These are phyloP conservation scores for Rosa lucieae DNA, from an alignment of 306 rosid species.

Conservation along the genomic window DNA sequence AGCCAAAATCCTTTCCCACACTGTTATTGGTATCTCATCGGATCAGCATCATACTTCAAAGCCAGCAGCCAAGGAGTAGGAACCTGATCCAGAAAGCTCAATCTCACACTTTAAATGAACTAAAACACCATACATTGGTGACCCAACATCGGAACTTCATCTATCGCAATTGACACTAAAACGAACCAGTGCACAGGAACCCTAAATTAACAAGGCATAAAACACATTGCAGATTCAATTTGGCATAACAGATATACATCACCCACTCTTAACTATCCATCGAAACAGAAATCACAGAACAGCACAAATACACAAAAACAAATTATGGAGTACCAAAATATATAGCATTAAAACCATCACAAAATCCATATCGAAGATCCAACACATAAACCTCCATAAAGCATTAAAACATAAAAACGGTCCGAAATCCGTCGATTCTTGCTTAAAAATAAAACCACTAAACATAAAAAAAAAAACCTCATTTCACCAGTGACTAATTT, in stretches of 20 bases:
- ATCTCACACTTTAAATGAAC: not conserved
- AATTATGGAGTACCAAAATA: not conserved
- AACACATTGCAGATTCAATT: too few relatives aligned
- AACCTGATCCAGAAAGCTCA: not conserved
- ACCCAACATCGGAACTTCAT: not conserved
- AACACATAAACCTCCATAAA: conserved; percentile 20
- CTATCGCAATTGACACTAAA: too few relatives aligned
- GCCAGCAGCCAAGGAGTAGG: not conserved
- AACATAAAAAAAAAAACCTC: not conserved
- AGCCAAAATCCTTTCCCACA: not conserved
- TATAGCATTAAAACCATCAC: not conserved
- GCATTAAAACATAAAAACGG: not conserved
- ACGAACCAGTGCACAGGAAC: too few relatives aligned
- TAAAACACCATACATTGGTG: too few relatives aligned
- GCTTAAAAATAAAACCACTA: not conserved
- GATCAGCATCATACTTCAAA: not conserved
- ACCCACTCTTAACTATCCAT: not conserved
- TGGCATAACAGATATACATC: not conserved
- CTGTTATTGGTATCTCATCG: not conserved
- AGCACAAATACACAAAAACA: not conserved
- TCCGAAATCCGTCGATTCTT: conserved; percentile 3
- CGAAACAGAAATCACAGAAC: not conserved
- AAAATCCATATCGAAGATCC: conserved; percentile 25
- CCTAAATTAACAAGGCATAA: too few relatives aligned
- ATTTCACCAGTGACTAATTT: not conserved